phyloP scores from a whole-genome alignment of 495 filamentous ascomycete genomes.

The Penicillium malachiteum region DNA sequence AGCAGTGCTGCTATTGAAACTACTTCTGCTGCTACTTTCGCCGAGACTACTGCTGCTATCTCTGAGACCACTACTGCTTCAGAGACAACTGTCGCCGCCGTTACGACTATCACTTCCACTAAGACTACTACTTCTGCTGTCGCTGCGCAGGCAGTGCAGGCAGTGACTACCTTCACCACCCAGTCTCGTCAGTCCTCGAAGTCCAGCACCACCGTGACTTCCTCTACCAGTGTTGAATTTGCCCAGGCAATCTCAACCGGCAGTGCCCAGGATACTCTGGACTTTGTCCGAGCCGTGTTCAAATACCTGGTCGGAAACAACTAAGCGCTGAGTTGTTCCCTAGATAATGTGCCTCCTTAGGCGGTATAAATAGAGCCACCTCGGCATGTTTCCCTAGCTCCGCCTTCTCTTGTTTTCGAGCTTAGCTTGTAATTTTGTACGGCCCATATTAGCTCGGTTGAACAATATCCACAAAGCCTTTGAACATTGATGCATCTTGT shows the following conservation, averaged over 20 bases:
- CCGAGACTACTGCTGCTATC: not conserved
- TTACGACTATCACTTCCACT: not conserved
- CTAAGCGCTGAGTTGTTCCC: not conserved
- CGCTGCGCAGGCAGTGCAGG: not conserved
- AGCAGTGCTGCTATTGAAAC: not conserved
- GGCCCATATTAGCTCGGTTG: not conserved
- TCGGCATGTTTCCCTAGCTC: not conserved
- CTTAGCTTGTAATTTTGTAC: not conserved
- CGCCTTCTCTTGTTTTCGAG: too few species aligned
- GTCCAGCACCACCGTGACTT: not conserved
- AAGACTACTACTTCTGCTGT: not conserved
- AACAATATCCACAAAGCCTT: too few species aligned
- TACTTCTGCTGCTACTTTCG: not conserved
- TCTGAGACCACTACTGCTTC: not conserved
- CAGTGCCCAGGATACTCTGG: not conserved
- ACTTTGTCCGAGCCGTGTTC: not conserved
- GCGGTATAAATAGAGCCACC: not conserved
- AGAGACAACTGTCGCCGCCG: not conserved
- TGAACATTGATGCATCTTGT: too few species aligned
- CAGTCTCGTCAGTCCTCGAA: not conserved
- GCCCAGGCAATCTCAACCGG: not conserved
- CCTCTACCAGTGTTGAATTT: not conserved
- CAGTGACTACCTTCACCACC: not conserved
- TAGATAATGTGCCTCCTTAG: not conserved
- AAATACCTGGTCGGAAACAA: not conserved